Evolutionary conservation across 768 basidiomycete genomes (phyloP).

Genomic region (Tephrocybe sp.): DNA sequence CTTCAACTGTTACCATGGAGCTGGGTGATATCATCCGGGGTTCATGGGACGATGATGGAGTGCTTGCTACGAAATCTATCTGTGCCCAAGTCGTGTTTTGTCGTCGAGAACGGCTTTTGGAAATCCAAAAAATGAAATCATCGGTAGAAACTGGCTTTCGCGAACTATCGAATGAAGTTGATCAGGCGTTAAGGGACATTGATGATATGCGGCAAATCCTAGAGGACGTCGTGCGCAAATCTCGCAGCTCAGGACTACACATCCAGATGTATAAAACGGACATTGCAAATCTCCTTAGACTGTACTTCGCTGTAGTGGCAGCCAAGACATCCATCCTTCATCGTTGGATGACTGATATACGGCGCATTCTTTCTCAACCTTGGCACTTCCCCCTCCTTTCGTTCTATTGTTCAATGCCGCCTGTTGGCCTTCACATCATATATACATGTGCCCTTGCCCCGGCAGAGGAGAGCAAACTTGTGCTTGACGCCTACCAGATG

Average conservation of each 20-base stretch:
- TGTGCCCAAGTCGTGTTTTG: background rate
- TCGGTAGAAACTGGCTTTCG: background rate
- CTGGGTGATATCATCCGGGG: background rate
- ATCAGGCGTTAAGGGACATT: constrained; percentile 1
- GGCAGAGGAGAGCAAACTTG: background rate
- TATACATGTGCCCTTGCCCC: background rate
- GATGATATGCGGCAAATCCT: constrained; percentile 3
- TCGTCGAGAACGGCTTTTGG: background rate
- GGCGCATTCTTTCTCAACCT: background rate
- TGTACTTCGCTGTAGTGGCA: background rate
- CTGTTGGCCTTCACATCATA: background rate
- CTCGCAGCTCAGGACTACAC: background rate
- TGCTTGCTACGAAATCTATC: background rate
- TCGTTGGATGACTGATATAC: background rate
- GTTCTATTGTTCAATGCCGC: background rate
- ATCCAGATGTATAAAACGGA: background rate
- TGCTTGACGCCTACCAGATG: background rate
- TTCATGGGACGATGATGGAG: background rate
- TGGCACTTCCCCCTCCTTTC: background rate
- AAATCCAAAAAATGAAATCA: background rate
- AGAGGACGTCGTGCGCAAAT: background rate
- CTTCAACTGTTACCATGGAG: background rate
- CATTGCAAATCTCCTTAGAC: background rate
- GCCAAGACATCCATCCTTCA: background rate
- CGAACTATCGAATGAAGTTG: background rate